These are phyloP conservation scores for Phytophthora cajani DNA, from an alignment of 352 stramenopile species.

Conservation along the genomic window DNA sequence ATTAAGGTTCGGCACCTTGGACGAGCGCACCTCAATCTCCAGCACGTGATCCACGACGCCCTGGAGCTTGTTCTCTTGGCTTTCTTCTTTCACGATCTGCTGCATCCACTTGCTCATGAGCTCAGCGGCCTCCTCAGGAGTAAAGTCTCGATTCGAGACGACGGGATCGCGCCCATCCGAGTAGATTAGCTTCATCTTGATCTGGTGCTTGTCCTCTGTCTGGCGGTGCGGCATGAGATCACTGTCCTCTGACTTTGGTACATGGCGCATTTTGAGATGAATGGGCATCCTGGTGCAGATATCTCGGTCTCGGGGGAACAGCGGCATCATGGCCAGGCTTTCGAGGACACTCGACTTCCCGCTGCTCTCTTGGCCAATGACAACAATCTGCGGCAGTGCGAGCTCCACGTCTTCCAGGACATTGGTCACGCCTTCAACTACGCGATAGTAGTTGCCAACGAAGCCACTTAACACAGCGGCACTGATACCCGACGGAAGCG, in stretches of 20 bases:
- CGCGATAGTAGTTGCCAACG: slow-evolving; percentile 40
- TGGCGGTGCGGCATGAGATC: slow-evolving; percentile 34
- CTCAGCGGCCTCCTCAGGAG: slow-evolving; percentile 20
- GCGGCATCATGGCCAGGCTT: slow-evolving; percentile 52
- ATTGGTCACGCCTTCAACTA: slow-evolving; percentile 29
- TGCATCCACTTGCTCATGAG: slow-evolving; percentile 50
- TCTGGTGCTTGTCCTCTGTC: slow-evolving; percentile 11
- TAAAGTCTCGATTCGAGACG: slow-evolving; percentile 28
- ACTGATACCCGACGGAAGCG: slow-evolving; percentile 12
- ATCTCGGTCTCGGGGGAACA: slow-evolving; percentile 47
- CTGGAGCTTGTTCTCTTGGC: slow-evolving; percentile 11
- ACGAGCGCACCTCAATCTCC: slow-evolving; percentile 47
- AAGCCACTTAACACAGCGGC: slow-evolving; percentile 40
- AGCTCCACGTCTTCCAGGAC: slow-evolving; percentile 14
- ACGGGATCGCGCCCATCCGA: slow-evolving; percentile 39
- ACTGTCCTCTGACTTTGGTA: slow-evolving; percentile 12
- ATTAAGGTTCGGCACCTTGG: slow-evolving; percentile 48
- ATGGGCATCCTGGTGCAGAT: slow-evolving; percentile 50
- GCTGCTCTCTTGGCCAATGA: slow-evolving; percentile 51
- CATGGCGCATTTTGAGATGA: slow-evolving; percentile 45
- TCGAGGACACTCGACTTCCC: slow-evolving; percentile 61
- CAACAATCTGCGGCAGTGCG: slow-evolving; percentile 47
- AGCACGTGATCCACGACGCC: slow-evolving; percentile 50
- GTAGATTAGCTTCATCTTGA: slow-evolving; percentile 43
- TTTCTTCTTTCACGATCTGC: slow-evolving; percentile 33